Evolutionary conservation across 2,329 filamentous ascomycete genomes (phyloP), one percentile per base, ranked within the genome.

Genomic region (Cadophora sp.): DNA sequence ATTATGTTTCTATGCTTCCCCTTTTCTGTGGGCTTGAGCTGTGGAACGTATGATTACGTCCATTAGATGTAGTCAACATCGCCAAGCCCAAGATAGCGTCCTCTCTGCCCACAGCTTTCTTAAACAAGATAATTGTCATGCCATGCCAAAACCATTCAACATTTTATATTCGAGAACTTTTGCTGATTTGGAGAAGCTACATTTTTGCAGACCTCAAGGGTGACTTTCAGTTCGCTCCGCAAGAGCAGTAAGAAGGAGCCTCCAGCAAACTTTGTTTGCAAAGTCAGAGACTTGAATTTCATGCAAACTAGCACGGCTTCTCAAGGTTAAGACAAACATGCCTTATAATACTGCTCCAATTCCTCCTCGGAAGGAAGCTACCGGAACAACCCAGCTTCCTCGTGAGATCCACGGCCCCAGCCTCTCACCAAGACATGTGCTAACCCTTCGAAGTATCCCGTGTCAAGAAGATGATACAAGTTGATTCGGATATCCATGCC

Each of bases 391-490:
- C 26, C 91, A 93, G 73, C 87, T 98, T 37, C 95, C 95, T 9
- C 84, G 95, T 97, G 84, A 81, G 92, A 84, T 62, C 27, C 6
- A 29, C 16, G 11, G 8, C 37, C 11, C 34, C 34, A 12, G 14
- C 34, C n/a, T 37, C 50, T 50, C 12, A 3, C n/a, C n/a, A 40
- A 24, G 14, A 31, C 37, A 50, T 24, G 43, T 55, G 53, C 67
- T 72, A 61, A 73, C 56, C 56, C 64, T 59, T 22, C 22, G 40
- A 31, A 98, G 96, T 98, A 66, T 92, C 96, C 22, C 89, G 96
- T 76, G 93, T 99, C 68, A 97, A 97, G 82, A 97, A 97, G 82
- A 97, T 99, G 78, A 93, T 99, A 69, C 87, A 89, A 60, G 87
- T 93, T 67, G 96, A 99, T 80, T 89, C 92, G 53, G 95, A 97